Evolutionary conservation across 2,329 filamentous ascomycete genomes (phyloP).

Genomic region (Aspergillus calidoustus): DNA sequence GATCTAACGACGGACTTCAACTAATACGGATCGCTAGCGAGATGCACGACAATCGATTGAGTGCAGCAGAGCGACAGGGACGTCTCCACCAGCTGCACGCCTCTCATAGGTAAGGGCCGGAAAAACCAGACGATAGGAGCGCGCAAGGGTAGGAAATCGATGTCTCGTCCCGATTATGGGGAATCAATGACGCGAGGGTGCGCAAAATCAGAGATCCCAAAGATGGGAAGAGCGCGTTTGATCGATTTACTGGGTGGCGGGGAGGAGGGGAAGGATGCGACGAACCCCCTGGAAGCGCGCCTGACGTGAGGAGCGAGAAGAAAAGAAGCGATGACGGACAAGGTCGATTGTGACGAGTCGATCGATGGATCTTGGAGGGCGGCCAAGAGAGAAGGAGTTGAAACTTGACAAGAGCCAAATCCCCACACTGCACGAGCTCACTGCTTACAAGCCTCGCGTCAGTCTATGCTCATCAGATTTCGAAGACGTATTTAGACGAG

Average conservation of each 20-base stretch:
- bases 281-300: not conserved
- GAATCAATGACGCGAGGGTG: constrained; percentile 18
- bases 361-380: constrained; percentile 17
- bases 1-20: constrained; percentile 18
- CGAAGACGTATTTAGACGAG: not conserved
- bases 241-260: constrained; percentile 10
- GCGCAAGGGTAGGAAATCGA: constrained; percentile 25
- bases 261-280: constrained; percentile 1
- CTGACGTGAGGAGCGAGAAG: constrained; percentile 25
- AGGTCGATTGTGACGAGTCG: constrained; percentile 27
- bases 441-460: not conserved
- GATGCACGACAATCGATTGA: constrained; percentile 29
- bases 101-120: constrained; percentile 13
- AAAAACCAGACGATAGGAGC: constrained; percentile 17
- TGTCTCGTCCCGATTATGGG: constrained; percentile 15
- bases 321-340: constrained; percentile 15
- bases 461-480: not conserved
- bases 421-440: constrained; percentile 14
- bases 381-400: constrained; percentile 25
- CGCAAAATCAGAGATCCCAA: constrained; percentile 11
- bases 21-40: constrained; percentile 33
- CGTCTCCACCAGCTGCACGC: constrained; percentile 22
- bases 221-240: constrained; percentile 20
- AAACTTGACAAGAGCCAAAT: constrained; percentile 19
- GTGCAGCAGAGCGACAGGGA: constrained; percentile 23